Evolutionary conservation across 148 eudicot genomes (phyloP).

Genomic region (Nepenthes gracilis): DNA sequence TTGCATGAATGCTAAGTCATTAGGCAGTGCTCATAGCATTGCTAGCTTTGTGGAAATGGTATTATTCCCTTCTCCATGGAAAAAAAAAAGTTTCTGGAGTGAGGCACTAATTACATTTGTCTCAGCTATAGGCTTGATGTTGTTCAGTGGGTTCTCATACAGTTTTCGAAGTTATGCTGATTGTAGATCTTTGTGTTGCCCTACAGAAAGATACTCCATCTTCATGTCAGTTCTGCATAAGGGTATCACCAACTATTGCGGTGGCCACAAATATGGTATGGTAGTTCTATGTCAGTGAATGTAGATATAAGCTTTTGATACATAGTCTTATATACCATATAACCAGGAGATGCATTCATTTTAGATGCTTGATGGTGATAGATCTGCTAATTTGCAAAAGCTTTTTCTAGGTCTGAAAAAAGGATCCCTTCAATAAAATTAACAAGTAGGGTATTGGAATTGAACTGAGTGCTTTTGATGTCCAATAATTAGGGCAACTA

Average conservation of each 20-base stretch:
- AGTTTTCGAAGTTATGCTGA: not conserved
- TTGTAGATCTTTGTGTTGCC: constrained; percentile 8
- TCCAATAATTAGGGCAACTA: too few species aligned
- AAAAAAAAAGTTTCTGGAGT: not conserved
- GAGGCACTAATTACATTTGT: constrained; percentile 7
- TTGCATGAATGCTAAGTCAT: constrained; percentile 22
- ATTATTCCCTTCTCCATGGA: too few species aligned
- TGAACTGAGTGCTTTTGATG: too few species aligned
- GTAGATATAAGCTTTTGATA: not conserved
- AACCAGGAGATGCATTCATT: too few species aligned
- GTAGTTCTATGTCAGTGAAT: constrained; percentile 2
- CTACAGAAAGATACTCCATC: constrained; percentile 43
- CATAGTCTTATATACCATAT: not conserved
- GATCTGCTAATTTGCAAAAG: not conserved
- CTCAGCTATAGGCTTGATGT: constrained; percentile 7
- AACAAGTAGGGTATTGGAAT: too few species aligned
- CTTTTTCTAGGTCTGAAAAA: not conserved
- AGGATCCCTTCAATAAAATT: not conserved
- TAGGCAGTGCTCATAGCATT: constrained; percentile 22
- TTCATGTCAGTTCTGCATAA: constrained; percentile 43
- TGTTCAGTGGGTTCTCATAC: constrained; percentile 1
- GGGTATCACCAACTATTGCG: constrained; percentile 43
- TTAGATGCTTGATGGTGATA: too few species aligned
- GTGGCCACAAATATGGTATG: constrained; percentile 66
- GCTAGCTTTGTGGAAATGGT: constrained; percentile 26